phyloP scores from a whole-genome alignment of 2,329 filamentous ascomycete genomes.

The Tolypocladium tropicale region DNA sequence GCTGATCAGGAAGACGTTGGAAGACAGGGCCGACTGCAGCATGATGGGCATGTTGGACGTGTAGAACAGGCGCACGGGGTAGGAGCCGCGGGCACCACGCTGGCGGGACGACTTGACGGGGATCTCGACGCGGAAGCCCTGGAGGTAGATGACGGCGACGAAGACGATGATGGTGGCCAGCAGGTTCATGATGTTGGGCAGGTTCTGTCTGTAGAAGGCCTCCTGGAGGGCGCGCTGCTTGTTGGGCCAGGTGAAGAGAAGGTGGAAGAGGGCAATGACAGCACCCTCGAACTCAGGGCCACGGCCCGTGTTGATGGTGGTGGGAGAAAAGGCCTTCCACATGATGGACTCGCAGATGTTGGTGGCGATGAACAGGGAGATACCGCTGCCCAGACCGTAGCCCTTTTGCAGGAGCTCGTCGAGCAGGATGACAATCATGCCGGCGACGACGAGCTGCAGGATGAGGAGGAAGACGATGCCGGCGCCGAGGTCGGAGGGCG shows the following conservation, averaged over 20 bases:
- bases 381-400: slow-evolving; percentile 95
- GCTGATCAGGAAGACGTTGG: slow-evolving; percentile 97
- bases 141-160: slow-evolving; percentile 95
- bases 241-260: slow-evolving; percentile 97
- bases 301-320: slow-evolving; percentile 98
- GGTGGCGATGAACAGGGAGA: slow-evolving; percentile 98
- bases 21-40: slow-evolving; percentile 96
- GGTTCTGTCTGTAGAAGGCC: slow-evolving; percentile 98
- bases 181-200: slow-evolving; percentile 99
- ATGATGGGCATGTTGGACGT: slow-evolving; percentile 99
- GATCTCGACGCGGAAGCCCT: slow-evolving; percentile 99
- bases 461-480: slow-evolving; percentile 98
- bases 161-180: slow-evolving; percentile 89
- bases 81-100: slow-evolving; percentile 95
- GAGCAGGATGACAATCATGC: slow-evolving; percentile 96
- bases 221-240: slow-evolving; percentile 98
- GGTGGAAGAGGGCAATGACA: slow-evolving; percentile 94
- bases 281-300: slow-evolving; percentile 98
- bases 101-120: slow-evolving; percentile 99
- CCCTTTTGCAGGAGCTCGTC: slow-evolving; percentile 99
- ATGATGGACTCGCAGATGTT: slow-evolving; percentile 99
- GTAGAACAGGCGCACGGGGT: slow-evolving; percentile 98
- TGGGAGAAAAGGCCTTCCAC: slow-evolving; percentile 99
- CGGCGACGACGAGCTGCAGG: slow-evolving; percentile 93
- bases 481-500: slow-evolving; percentile 90